Conservation (phyloP, 139 green algal genomes). For the Pleodorina starrii region DNA sequence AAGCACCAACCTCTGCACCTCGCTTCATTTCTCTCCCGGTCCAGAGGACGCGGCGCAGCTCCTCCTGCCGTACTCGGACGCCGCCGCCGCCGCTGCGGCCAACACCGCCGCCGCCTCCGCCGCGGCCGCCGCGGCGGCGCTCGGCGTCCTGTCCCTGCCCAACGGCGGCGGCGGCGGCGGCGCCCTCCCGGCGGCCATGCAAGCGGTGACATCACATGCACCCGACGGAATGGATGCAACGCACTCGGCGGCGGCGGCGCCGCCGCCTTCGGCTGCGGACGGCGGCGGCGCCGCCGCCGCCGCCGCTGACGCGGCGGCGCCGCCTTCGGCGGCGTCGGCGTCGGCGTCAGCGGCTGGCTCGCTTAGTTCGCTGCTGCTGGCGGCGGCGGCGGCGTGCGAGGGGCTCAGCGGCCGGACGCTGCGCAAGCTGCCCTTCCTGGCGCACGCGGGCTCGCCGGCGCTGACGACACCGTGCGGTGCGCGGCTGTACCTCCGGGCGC, state of each 20-base stretch:
- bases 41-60: constrained; percentile 7
- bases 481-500: not conserved
- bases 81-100: not conserved
- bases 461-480: not conserved
- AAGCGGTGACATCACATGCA: no score
- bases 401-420: constrained; percentile 81
- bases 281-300: no score
- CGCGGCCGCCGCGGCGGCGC: not conserved
- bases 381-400: constrained; percentile 67
- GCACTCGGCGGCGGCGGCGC: no score
- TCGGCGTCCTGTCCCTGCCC: no score
- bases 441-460: constrained; percentile 66
- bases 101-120: not conserved
- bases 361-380: constrained; percentile 58
- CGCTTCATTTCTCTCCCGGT: not conserved
- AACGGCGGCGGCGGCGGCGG: no score
- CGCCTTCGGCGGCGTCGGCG: not conserved
- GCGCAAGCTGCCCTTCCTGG: constrained; percentile 88
- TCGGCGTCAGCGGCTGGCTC: not conserved
- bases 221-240: no score
- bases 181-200: no score
- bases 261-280: not conserved
- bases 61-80: constrained; percentile 27
- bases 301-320: not conserved
- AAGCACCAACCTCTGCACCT: no score